Percentiles rank a stretch among this genome's conserved stretches.
Evolutionary conservation across 306 rosid genomes (phyloP).

Genomic region (Oemleria cerasiformis): DNA sequence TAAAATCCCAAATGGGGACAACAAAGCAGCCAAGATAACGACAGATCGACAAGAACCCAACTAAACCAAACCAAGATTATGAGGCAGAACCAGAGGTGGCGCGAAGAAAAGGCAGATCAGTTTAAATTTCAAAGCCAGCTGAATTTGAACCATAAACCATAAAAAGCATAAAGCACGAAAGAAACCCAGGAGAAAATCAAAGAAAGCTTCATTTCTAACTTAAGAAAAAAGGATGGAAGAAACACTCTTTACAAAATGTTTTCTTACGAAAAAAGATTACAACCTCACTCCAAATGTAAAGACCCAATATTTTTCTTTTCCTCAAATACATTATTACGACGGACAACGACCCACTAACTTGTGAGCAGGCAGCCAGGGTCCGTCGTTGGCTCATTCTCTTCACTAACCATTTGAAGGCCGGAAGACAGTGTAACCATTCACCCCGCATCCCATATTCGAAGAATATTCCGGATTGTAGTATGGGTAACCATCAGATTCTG

Average conservation of each 20-base stretch:
- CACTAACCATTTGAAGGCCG: constrained; percentile 83
- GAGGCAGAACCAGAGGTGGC: no score
- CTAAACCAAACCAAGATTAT: no score
- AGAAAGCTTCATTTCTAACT: constrained; percentile 32
- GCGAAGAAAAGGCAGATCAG: background rate
- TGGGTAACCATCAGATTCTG: constrained; percentile 51
- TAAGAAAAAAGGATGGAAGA: constrained; percentile 39
- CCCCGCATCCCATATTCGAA: constrained; percentile 56
- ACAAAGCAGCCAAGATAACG: no score
- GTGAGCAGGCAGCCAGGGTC: constrained; percentile 30
- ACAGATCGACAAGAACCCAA: no score
- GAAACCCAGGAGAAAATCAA: constrained; percentile 22
- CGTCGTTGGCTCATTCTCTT: constrained; percentile 9
- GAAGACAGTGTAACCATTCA: constrained; percentile 74
- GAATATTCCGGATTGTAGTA: constrained; percentile 68
- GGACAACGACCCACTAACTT: constrained; percentile 37
- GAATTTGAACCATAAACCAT: constrained; percentile 26
- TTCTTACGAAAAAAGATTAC: constrained; percentile 61
- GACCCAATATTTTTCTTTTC: constrained; percentile 43
- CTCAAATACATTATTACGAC: constrained; percentile 67
- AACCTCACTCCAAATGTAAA: constrained; percentile 77
- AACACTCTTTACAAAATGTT: constrained; percentile 80
- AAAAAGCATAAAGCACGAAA: no score
- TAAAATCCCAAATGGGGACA: background rate
- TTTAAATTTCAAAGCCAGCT: constrained; percentile 9